Evolutionary conservation across 257 asterid genomes (phyloP), one percentile per base, ranked within the genome.

Genomic region (Petunia secreta): DNA sequence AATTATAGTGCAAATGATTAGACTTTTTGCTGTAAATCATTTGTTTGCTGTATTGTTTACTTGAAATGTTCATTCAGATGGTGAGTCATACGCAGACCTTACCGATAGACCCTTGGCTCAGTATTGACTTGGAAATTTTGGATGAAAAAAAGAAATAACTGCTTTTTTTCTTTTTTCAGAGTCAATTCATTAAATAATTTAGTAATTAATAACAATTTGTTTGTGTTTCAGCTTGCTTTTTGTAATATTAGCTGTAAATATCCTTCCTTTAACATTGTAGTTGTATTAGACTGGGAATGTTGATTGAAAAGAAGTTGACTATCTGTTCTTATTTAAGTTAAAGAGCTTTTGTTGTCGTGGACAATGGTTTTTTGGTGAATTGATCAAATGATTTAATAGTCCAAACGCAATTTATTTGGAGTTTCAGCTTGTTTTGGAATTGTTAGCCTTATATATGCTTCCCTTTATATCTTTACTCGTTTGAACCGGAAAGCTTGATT

Each of bases 211-310:
- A 5, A 8, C 63, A 57, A 25, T 3, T 63, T n/a, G 43, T 63
- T 63, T 36, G 68, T 8, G 40, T 36, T 63, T 63, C 43, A 63
- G 68, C 68, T 63, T 9, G 43, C 25, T 25, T 63, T 68, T 68
- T 68, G 58, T 10, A 68, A 68, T 16, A n/a, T n/a, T 44, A 5
- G 9, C 58, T 1, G 2, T 66, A 15, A 15, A 41, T 15, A 40
- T 66, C 75, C 75, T 41, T 66, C 16, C 75, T 66, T 66, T 66
- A 16, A n/a, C 8, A 52, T 52, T 14, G 10, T 52, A 52, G 55
- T 52, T 52, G 14, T 52, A 52, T 52, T 9, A 4, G 55, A 8
- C 55, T 52, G 55, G 14, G 55, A 52, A 14, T 52, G 55, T 52
- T 52, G 13, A 52, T 9, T 9, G 55, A 52, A 52, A 52, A 52